phyloP scores from a whole-genome alignment of 2,329 filamentous ascomycete species.

The Cadophora gregata region DNA sequence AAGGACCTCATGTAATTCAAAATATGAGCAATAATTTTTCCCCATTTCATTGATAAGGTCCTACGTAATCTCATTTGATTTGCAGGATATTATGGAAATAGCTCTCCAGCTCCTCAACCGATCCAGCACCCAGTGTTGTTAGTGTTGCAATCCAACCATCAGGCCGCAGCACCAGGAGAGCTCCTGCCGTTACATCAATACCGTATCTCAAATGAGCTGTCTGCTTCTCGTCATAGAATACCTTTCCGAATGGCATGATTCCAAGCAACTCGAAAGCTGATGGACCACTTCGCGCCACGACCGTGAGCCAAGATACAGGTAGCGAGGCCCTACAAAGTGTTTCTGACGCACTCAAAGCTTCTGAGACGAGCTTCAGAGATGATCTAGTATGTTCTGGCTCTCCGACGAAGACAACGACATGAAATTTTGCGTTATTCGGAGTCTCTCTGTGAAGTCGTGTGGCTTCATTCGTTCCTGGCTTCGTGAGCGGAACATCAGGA shows the following conservation, averaged over 20 bases:
- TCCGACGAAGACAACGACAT: constrained; percentile 51
- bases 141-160: constrained; percentile 60
- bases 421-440: constrained; percentile 51
- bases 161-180: constrained; percentile 56
- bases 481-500: constrained; percentile 53
- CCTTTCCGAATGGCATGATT: constrained; percentile 55
- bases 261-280: constrained; percentile 53
- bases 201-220: constrained; percentile 54
- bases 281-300: constrained; percentile 49
- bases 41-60: neutral
- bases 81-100: constrained; percentile 49
- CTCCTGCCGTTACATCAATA: constrained; percentile 48
- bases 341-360: constrained; percentile 33
- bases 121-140: constrained; percentile 43
- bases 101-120: constrained; percentile 52
- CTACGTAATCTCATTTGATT: neutral
- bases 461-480: constrained; percentile 52
- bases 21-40: neutral
- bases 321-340: constrained; percentile 46
- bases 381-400: constrained; percentile 39
- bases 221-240: constrained; percentile 59
- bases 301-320: constrained; percentile 55
- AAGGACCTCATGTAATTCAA: no score
- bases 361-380: constrained; percentile 32
- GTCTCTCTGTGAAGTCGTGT: constrained; percentile 53